phyloP scores from a whole-genome alignment of 148 eudicot species.

The Pharnaceum exiguum region DNA sequence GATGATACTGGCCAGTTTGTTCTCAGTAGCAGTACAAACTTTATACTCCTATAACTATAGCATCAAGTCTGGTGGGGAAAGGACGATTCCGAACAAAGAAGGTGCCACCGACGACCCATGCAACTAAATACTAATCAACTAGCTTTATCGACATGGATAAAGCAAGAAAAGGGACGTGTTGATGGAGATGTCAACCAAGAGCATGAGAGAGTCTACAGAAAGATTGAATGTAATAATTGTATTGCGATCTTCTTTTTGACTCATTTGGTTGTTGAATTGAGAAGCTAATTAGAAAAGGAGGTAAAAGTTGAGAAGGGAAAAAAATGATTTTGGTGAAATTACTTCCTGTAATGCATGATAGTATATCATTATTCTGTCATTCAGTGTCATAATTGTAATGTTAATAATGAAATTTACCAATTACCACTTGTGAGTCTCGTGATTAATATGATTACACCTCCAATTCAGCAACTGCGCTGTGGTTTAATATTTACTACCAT shows the following conservation, averaged over 20 bases:
- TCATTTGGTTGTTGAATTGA: conserved; percentile 10
- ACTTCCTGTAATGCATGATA: neutral
- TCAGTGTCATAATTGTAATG: too few species aligned
- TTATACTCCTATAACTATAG: conserved; percentile 6
- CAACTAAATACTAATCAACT: conserved; percentile 12
- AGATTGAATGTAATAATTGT: conserved; percentile 9
- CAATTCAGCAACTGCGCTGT: too few species aligned
- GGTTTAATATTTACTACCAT: too few species aligned
- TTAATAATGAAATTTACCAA: too few species aligned
- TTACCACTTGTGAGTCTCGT: too few species aligned
- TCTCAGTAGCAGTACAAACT: too few species aligned
- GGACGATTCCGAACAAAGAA: neutral
- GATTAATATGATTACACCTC: too few species aligned
- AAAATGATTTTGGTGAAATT: conserved; percentile 6
- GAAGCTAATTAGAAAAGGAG: neutral
- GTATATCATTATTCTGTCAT: too few species aligned
- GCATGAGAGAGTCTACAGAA: conserved; percentile 2
- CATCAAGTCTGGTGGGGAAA: conserved; percentile 7
- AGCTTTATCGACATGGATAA: conserved; percentile 2
- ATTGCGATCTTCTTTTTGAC: conserved; percentile 9
- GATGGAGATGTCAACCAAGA: conserved; percentile 11
- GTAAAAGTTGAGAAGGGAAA: neutral
- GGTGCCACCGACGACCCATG: conserved; percentile 19
- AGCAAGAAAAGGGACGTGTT: neutral
- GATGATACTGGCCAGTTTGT: too few species aligned